These are phyloP conservation scores for Epichloe bromicola DNA, from an alignment of 2,329 filamentous ascomycete species.

Conservation along the genomic window DNA sequence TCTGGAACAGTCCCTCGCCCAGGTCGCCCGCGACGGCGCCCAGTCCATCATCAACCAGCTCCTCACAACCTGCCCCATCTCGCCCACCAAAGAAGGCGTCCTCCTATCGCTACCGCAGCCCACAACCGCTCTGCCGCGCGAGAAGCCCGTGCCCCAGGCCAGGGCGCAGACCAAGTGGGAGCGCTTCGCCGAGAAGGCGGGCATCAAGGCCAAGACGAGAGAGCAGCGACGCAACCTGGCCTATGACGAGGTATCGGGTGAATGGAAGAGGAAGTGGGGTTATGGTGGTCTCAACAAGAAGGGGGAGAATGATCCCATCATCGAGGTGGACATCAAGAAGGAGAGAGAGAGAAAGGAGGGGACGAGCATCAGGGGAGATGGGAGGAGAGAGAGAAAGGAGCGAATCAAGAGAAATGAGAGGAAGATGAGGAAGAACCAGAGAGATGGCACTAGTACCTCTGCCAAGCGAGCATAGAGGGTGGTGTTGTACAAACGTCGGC, in stretches of 20 bases:
- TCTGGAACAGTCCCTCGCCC: constrained; percentile 58
- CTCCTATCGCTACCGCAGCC: constrained; percentile 64
- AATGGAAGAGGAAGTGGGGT: constrained; percentile 92
- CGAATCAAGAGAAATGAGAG: constrained; percentile 58
- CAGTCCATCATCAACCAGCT: constrained; percentile 92
- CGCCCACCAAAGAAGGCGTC: constrained; percentile 55
- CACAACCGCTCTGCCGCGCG: constrained; percentile 64
- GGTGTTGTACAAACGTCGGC: too few relatives aligned
- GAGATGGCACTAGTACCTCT: constrained; percentile 21
- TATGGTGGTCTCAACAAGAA: constrained; percentile 85
- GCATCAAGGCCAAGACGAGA: constrained; percentile 78
- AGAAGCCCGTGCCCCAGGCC: constrained; percentile 76
- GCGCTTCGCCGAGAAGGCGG: constrained; percentile 91
- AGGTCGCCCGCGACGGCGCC: constrained; percentile 74
- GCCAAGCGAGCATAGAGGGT: neutral
- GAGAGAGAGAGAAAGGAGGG: constrained; percentile 51
- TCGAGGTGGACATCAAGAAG: constrained; percentile 75
- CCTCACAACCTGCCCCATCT: constrained; percentile 73
- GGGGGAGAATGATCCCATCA: constrained; percentile 73
- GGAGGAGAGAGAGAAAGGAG: constrained; percentile 53
- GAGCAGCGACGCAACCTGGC: constrained; percentile 62
- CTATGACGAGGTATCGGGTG: constrained; percentile 71
- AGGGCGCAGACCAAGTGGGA: constrained; percentile 89
- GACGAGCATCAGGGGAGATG: constrained; percentile 47
- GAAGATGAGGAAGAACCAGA: constrained; percentile 54